Percentiles rank a stretch among this genome's conserved stretches.
These are phyloP conservation scores for Candida michaelii DNA, from an alignment of 805 yeast species.

Conservation along the genomic window DNA sequence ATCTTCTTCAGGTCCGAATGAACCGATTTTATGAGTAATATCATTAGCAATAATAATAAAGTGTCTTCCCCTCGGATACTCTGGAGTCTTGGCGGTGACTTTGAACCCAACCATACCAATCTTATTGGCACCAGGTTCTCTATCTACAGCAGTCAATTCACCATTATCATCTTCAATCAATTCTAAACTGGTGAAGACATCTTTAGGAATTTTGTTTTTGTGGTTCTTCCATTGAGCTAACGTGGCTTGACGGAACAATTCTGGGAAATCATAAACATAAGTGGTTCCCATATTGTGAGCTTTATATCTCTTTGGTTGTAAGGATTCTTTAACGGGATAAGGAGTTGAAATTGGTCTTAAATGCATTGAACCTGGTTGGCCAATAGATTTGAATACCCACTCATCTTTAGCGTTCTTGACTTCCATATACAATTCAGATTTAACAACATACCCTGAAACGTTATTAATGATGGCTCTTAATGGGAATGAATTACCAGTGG, in stretches of 20 bases:
- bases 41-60: slow-evolving; percentile 93
- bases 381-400: slow-evolving; percentile 95
- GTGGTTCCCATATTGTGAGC: slow-evolving; percentile 99
- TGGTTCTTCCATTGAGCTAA: slow-evolving; percentile 78
- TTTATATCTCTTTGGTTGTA: slow-evolving; percentile 97
- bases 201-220: slow-evolving; percentile 64
- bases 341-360: slow-evolving; percentile 94
- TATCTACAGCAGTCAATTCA: slow-evolving; percentile 78
- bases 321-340: slow-evolving; percentile 95
- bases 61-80: slow-evolving; percentile 94
- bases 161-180: slow-evolving; percentile 81
- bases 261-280: slow-evolving; percentile 98
- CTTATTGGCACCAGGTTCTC: slow-evolving; percentile 95
- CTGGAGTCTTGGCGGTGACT: slow-evolving; percentile 89
- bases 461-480: slow-evolving; percentile 95
- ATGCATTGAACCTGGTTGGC: slow-evolving; percentile 96
- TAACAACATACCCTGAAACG: slow-evolving; percentile 95
- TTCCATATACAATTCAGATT: slow-evolving; percentile 92
- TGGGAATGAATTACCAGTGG: slow-evolving; percentile 88
- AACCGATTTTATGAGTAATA: slow-evolving; percentile 96
- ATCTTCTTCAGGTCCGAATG: slow-evolving; percentile 97
- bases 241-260: slow-evolving; percentile 91
- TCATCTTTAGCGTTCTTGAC: slow-evolving; percentile 89
- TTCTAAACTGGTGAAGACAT: slow-evolving; percentile 76
- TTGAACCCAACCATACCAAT: slow-evolving; percentile 98